These are phyloP conservation scores for Verticillium longisporum DNA, from an alignment of 2,329 filamentous ascomycete genomes.

Conservation along the genomic window DNA sequence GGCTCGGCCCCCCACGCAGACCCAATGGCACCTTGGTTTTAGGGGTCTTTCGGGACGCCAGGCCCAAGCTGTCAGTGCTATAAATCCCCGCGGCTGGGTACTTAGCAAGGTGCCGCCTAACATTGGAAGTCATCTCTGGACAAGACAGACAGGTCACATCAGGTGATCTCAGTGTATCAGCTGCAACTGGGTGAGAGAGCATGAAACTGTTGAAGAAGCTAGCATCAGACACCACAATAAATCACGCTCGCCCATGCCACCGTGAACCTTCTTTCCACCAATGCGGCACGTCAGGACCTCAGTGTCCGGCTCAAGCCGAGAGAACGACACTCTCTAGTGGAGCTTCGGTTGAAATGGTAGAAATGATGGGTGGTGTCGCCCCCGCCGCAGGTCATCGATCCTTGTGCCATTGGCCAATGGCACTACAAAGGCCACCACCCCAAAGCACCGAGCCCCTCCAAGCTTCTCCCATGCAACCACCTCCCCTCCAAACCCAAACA, in stretches of 20 bases:
- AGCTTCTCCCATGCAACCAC: neutral
- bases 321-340: neutral
- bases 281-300: neutral
- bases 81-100: too few relatives aligned
- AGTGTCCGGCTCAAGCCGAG: neutral
- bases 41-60: neutral
- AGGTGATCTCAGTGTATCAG: too few relatives aligned
- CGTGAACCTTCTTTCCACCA: neutral
- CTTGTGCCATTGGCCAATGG: neutral
- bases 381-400: neutral
- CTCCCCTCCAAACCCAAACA: neutral
- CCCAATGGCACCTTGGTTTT: neutral
- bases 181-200: too few relatives aligned
- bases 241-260: neutral
- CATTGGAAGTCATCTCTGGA: too few relatives aligned
- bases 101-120: too few relatives aligned
- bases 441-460: neutral
- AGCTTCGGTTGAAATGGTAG: neutral
- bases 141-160: too few relatives aligned
- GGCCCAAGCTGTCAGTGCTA: neutral
- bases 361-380: neutral
- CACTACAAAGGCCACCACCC: neutral
- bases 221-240: too few relatives aligned
- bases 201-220: too few relatives aligned
- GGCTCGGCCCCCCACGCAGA: neutral